These are phyloP conservation scores for Fusarium guadeloupense DNA, from an alignment of 2,329 filamentous ascomycete species.

Conservation along the genomic window DNA sequence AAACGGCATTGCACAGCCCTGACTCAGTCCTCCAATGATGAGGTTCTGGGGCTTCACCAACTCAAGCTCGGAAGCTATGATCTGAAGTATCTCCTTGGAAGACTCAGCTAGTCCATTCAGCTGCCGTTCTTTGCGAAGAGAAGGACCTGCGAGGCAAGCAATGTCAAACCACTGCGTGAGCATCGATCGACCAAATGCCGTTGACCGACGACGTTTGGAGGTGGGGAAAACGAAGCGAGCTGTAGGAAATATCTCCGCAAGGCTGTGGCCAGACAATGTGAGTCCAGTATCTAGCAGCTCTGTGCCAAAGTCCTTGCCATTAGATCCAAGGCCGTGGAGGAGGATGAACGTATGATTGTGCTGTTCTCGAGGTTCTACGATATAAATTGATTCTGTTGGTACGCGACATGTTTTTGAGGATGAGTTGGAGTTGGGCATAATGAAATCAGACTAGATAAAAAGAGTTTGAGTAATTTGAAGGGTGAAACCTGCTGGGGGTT, in stretches of 20 bases:
- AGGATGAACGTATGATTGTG: slow-evolving; percentile 45
- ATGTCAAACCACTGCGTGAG: slow-evolving; percentile 64
- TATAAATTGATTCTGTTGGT: slow-evolving; percentile 12
- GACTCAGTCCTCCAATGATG: slow-evolving; percentile 61
- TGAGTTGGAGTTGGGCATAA: not conserved
- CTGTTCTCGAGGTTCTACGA: slow-evolving; percentile 32
- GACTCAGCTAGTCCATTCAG: slow-evolving; percentile 56
- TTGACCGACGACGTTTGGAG: slow-evolving; percentile 55
- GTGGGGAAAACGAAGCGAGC: slow-evolving; percentile 63
- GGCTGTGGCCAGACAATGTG: slow-evolving; percentile 36
- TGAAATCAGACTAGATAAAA: too few species aligned
- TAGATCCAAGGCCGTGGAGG: slow-evolving; percentile 46
- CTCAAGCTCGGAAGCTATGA: slow-evolving; percentile 49
- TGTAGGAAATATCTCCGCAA: slow-evolving; percentile 49
- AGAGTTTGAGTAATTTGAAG: not conserved
- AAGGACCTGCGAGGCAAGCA: slow-evolving; percentile 52
- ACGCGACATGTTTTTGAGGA: not conserved
- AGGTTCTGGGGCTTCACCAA: slow-evolving; percentile 50
- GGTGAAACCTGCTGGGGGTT: too few species aligned
- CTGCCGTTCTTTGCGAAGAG: slow-evolving; percentile 54
- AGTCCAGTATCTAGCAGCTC: slow-evolving; percentile 45
- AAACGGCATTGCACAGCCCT: slow-evolving; percentile 60
- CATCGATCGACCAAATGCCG: slow-evolving; percentile 52
- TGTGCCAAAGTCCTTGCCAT: slow-evolving; percentile 46
- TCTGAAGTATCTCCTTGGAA: slow-evolving; percentile 44